Evolutionary conservation across 306 rosid species (phyloP).

Genomic region (Morella rubra): DNA sequence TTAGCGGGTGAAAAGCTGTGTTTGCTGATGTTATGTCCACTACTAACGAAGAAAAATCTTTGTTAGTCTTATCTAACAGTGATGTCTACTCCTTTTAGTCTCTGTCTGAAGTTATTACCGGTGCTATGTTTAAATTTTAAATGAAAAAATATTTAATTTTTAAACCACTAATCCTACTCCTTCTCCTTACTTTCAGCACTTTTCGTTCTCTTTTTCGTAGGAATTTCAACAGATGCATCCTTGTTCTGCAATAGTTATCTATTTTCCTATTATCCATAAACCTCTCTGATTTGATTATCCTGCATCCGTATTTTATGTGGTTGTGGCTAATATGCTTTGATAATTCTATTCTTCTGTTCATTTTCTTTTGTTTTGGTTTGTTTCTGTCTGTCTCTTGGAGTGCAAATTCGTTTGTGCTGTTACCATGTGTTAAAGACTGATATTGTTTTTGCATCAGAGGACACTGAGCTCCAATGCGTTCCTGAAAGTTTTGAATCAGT

Average conservation of each 20-base stretch:
- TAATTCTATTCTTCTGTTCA: background rate
- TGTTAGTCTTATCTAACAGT: background rate
- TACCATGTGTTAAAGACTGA: slow-evolving; percentile 24
- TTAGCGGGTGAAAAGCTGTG: background rate
- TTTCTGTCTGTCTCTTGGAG: slow-evolving; percentile 23
- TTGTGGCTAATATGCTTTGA: background rate
- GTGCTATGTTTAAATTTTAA: background rate
- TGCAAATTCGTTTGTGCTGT: slow-evolving; percentile 2
- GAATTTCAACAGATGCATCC: background rate
- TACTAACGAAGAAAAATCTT: background rate
- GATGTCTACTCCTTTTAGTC: background rate
- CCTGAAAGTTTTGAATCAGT: slow-evolving; percentile 91
- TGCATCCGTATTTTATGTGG: background rate
- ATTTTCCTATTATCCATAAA: background rate
- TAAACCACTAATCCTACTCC: background rate
- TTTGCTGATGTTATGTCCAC: background rate
- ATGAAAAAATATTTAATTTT: background rate
- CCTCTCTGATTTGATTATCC: background rate
- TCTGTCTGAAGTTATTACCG: background rate
- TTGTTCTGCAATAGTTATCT: background rate
- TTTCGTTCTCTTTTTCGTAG: background rate
- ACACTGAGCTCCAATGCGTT: slow-evolving; percentile 84
- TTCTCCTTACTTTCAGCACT: background rate
- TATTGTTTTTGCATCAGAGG: slow-evolving; percentile 61
- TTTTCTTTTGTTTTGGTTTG: background rate